Percentiles rank a stretch among this genome's conserved stretches.
Evolutionary conservation across 129 eudicot species (phyloP).

Genomic region (Centrapalus pauciflorus): DNA sequence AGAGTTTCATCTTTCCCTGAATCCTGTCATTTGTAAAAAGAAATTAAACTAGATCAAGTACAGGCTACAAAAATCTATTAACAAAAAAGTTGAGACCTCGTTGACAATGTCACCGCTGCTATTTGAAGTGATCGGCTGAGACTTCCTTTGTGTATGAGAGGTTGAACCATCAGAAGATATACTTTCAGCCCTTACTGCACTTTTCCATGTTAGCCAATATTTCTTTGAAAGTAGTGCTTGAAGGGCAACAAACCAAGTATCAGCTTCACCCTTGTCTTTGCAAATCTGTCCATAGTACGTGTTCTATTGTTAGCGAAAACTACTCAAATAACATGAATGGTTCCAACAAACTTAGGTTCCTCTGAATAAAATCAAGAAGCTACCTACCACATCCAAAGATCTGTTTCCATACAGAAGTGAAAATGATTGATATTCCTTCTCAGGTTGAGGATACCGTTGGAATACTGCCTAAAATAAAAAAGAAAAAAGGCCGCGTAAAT

Average conservation of each 20-base stretch:
- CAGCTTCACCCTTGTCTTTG: constrained; percentile 72
- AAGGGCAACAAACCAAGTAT: constrained; percentile 63
- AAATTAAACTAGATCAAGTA: not conserved
- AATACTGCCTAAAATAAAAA: constrained; percentile 45
- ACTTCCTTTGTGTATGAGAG: constrained; percentile 25
- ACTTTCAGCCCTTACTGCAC: constrained; percentile 12
- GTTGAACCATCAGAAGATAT: constrained; percentile 42
- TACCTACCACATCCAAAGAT: constrained; percentile 65
- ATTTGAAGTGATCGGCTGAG: too few species aligned
- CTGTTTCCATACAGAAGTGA: constrained; percentile 49
- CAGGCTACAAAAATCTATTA: not conserved
- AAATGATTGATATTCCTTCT: constrained; percentile 72
- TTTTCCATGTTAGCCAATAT: constrained; percentile 30
- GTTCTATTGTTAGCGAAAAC: too few species aligned
- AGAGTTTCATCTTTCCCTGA: constrained; percentile 9
- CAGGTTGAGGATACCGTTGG: constrained; percentile 65
- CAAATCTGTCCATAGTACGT: constrained; percentile 58
- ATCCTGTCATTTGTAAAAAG: constrained; percentile 26
- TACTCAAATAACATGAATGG: too few species aligned
- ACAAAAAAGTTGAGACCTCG: constrained; percentile 31
- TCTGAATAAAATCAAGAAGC: not conserved
- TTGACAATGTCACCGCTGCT: constrained; percentile 29
- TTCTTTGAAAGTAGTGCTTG: constrained; percentile 40
- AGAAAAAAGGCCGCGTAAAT: not conserved
- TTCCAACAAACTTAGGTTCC: too few species aligned